Evolutionary conservation across 1,139 yeast genomes (phyloP).

Genomic region (Diutina catenulata): DNA sequence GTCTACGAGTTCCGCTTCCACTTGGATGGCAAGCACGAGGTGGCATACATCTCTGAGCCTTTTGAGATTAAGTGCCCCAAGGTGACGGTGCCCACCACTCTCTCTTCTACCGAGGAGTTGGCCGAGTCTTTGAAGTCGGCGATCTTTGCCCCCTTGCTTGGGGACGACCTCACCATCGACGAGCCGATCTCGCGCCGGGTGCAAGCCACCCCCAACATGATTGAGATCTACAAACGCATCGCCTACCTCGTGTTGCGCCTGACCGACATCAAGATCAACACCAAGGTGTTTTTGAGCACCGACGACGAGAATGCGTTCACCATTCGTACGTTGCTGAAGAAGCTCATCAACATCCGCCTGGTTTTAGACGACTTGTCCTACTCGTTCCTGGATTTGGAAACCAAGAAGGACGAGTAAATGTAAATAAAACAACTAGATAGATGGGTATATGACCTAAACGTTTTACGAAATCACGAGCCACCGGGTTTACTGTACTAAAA

Average conservation of each 20-base stretch:
- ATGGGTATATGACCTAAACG: too few species aligned
- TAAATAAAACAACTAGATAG: background rate
- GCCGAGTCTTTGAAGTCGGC: slow-evolving; percentile 20
- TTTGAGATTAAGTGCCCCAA: slow-evolving; percentile 43
- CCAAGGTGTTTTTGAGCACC: slow-evolving; percentile 26
- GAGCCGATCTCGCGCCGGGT: slow-evolving; percentile 18
- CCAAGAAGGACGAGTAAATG: slow-evolving; percentile 8
- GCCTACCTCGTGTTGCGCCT: slow-evolving; percentile 24
- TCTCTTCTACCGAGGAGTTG: slow-evolving; percentile 14
- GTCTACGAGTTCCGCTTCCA: slow-evolving; percentile 72
- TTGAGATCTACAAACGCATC: slow-evolving; percentile 22
- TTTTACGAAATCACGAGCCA: too few species aligned
- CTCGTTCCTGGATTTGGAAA: slow-evolving; percentile 10
- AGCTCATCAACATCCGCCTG: slow-evolving; percentile 29
- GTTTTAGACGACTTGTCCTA: slow-evolving; percentile 33
- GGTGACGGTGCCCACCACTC: slow-evolving; percentile 24
- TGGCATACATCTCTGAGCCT: slow-evolving; percentile 56
- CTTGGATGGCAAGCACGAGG: slow-evolving; percentile 58
- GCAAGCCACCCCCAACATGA: slow-evolving; percentile 17
- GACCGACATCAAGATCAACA: slow-evolving; percentile 27
- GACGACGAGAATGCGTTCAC: slow-evolving; percentile 20
- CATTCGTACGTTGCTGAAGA: slow-evolving; percentile 23
- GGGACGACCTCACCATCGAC: slow-evolving; percentile 12
- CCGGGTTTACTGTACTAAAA: too few species aligned
- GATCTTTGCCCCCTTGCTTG: slow-evolving; percentile 21